Evolutionary conservation across 352 stramenopile species (phyloP).

Genomic region (Phytophthora syringae): DNA sequence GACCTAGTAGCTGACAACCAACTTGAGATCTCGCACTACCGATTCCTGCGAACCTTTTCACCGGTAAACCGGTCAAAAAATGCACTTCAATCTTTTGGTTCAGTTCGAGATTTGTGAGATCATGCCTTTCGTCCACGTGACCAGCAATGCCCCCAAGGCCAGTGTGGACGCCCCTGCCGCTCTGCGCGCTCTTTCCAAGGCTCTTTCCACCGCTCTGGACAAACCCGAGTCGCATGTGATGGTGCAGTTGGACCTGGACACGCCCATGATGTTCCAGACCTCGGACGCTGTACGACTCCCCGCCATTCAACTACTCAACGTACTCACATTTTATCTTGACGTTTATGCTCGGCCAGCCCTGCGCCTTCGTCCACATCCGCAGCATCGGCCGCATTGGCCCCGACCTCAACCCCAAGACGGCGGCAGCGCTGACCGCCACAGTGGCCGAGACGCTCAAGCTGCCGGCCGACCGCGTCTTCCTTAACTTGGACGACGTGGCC

Average conservation of each 20-base stretch:
- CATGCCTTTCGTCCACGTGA: slow-evolving; percentile 51
- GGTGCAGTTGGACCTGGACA: slow-evolving; percentile 44
- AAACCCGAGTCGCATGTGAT: slow-evolving; percentile 43
- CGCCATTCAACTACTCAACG: background rate
- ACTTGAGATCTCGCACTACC: too few species aligned
- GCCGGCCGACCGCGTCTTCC: slow-evolving; percentile 39
- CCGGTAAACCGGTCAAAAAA: background rate
- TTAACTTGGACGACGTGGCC: slow-evolving; percentile 47
- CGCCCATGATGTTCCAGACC: slow-evolving; percentile 37
- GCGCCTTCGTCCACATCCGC: slow-evolving; percentile 44
- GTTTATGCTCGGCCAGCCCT: slow-evolving; percentile 30
- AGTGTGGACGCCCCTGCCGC: slow-evolving; percentile 36
- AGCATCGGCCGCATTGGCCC: slow-evolving; percentile 44
- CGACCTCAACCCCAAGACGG: slow-evolving; percentile 42
- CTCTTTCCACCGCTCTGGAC: slow-evolving; percentile 38
- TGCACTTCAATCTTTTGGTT: background rate
- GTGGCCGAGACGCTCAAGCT: slow-evolving; percentile 34
- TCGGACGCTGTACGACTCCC: slow-evolving; percentile 26
- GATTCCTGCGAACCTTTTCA: too few species aligned
- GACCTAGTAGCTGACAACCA: too few species aligned
- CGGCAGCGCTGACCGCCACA: slow-evolving; percentile 31
- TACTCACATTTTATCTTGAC: background rate
- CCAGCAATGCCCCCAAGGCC: slow-evolving; percentile 42
- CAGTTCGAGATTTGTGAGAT: slow-evolving; percentile 8
- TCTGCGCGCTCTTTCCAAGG: slow-evolving; percentile 44